These are phyloP conservation scores for Xylariaceae sp. DNA, from an alignment of 2,329 filamentous ascomycete species.

Conservation along the genomic window DNA sequence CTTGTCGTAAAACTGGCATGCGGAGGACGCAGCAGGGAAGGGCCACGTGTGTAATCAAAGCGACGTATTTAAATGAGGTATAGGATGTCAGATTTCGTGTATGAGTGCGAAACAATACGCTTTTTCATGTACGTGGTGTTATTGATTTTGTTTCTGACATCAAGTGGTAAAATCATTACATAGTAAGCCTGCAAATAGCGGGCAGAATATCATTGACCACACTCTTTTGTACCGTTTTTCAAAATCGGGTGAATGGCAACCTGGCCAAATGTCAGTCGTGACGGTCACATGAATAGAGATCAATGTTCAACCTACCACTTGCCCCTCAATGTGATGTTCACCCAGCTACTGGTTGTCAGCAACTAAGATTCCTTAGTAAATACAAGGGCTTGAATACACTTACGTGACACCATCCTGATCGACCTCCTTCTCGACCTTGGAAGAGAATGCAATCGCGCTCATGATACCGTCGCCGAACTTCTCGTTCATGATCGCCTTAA, in stretches of 20 bases:
- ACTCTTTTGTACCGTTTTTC: too few relatives aligned
- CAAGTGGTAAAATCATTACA: too few relatives aligned
- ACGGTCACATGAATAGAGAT: background rate
- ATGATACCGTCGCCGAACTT: conserved; percentile 95
- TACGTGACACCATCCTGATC: conserved; percentile 69
- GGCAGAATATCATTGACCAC: too few relatives aligned
- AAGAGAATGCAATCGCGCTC: conserved; percentile 90
- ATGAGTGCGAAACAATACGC: too few relatives aligned
- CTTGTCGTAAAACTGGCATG: too few relatives aligned
- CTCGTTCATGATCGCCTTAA: conserved; percentile 93
- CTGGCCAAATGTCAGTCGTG: conserved; percentile 15
- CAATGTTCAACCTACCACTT: conserved; percentile 24
- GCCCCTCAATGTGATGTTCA: conserved; percentile 28
- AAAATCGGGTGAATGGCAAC: conserved; percentile 28
- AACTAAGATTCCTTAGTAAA: background rate
- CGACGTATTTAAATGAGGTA: too few relatives aligned
- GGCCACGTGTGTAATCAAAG: too few relatives aligned
- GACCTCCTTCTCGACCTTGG: conserved; percentile 89
- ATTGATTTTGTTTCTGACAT: too few relatives aligned
- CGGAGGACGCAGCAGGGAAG: too few relatives aligned
- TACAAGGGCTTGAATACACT: conserved; percentile 9
- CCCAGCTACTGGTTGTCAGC: conserved; percentile 21
- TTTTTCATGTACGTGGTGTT: too few relatives aligned
- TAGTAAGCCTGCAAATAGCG: too few relatives aligned
- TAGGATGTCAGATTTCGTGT: too few relatives aligned